Base-by-base conservation (phyloP, 129 eudicot species). In the Helianthus tuberosus region DNA sequence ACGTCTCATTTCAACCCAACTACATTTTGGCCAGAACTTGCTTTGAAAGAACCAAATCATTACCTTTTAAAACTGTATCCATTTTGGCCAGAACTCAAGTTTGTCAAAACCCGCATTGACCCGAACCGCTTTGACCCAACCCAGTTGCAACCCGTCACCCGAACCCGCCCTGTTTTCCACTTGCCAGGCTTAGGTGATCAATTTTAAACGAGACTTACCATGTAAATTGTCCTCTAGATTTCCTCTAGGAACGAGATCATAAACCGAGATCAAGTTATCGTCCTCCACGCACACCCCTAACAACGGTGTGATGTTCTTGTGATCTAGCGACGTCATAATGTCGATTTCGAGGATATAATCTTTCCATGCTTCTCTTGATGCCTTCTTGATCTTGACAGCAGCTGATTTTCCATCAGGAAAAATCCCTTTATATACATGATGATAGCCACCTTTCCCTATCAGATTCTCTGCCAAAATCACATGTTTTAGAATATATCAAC, bases 341-440 rank as follows among this genome's bases (percentile, higher is more conserved):
- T 95, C 89, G 52, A 95, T 86, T 86, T 95, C 99, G 17, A 51
- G 78, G 5, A 82, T 75, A 68, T 91, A 95, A 75, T 87, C 84
- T 62, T 91, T 87, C 99, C 99, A 85, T 8, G 96, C 85, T 83
- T 87, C 97, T 84, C 79, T 91, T 29, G 97, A 88, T 2, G 94
- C 87, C 75, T 79, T 86, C 70, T 83, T 65, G 16, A 87, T 80
- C 78, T 95, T 95, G 10, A 95, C 90, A 12, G 99, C 99, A 17
- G 88, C 94, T 7, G 76, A 49, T 66, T 89, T 95, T 23, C 94
- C 96, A 59, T 87, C 94, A 46, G 91, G 89, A 85, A 95, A 89
- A 29, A 62, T 14, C 55, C 96, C 99, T 82, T 84, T 95, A 81
- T 88, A 95, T 43, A 95, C 99, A 6, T 90, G 75, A 62, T 92